These are phyloP conservation scores for Nemania bipapillata DNA, from an alignment of 2,329 filamentous ascomycete species.

Conservation along the genomic window DNA sequence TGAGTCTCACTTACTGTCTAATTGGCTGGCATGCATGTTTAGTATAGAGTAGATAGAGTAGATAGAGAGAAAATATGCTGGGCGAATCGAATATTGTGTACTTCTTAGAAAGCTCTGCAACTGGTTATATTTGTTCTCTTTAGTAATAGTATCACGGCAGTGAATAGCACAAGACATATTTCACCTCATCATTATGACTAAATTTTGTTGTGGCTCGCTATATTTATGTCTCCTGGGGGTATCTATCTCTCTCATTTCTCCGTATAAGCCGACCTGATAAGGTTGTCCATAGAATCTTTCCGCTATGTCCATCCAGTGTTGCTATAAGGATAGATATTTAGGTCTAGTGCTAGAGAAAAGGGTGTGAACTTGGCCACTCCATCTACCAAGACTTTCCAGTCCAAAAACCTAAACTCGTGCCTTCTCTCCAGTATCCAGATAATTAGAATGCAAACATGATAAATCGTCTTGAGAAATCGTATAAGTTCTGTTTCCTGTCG, in stretches of 20 bases:
- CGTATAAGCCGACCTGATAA: not conserved
- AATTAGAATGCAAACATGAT: slow-evolving; percentile 16
- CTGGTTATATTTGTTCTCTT: too few relatives aligned
- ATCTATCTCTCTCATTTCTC: slow-evolving; percentile 31
- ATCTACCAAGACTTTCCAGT: not conserved
- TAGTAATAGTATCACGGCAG: not conserved
- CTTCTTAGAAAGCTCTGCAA: too few relatives aligned
- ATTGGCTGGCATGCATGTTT: too few relatives aligned
- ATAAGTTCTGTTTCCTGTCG: slow-evolving; percentile 9
- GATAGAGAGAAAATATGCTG: not conserved
- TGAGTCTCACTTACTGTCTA: too few relatives aligned
- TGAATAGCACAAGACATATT: not conserved
- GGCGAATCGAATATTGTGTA: too few relatives aligned
- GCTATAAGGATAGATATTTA: slow-evolving; percentile 1
- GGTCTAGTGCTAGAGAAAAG: slow-evolving; percentile 13
- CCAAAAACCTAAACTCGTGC: slow-evolving; percentile 5
- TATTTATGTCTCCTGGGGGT: slow-evolving; percentile 16
- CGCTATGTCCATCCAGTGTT: slow-evolving; percentile 5
- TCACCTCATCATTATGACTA: not conserved
- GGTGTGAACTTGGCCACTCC: not conserved
- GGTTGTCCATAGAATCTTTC: slow-evolving; percentile 18
- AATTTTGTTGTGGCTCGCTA: slow-evolving; percentile 3
- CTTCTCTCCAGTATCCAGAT: slow-evolving; percentile 19
- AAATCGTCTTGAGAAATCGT: slow-evolving; percentile 18
- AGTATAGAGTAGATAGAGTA: too few relatives aligned